Conservation (phyloP, 2,329 filamentous ascomycete species). For the Onygena corvina region DNA sequence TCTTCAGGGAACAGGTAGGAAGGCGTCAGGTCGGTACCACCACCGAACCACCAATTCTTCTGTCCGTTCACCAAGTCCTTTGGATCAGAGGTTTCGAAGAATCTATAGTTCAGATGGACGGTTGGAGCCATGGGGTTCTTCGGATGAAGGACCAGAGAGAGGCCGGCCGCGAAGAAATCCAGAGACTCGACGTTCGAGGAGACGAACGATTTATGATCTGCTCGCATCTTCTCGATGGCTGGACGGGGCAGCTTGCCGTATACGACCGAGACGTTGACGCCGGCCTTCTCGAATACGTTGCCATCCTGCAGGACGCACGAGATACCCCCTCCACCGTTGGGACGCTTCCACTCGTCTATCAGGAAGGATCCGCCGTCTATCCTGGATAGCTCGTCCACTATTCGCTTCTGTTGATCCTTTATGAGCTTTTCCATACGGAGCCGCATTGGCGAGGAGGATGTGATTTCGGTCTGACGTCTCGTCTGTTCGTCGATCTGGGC, state of each 20-base stretch:
- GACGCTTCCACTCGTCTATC: constrained; percentile 74
- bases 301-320: constrained; percentile 92
- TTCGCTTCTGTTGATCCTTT: constrained; percentile 79
- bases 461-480: constrained; percentile 67
- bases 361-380: constrained; percentile 75
- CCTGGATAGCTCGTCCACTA: constrained; percentile 68
- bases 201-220: constrained; percentile 82
- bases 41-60: constrained; percentile 91
- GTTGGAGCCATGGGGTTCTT: constrained; percentile 94
- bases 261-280: constrained; percentile 87
- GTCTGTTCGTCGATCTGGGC: constrained; percentile 72
- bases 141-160: constrained; percentile 88
- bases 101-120: constrained; percentile 95
- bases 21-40: constrained; percentile 86
- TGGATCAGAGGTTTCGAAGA: constrained; percentile 88
- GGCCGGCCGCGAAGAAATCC: constrained; percentile 87
- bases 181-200: constrained; percentile 64
- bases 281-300: constrained; percentile 94
- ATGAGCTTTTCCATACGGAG: constrained; percentile 96
- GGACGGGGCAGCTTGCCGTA: constrained; percentile 80
- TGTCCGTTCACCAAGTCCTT: constrained; percentile 57
- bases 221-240: constrained; percentile 85
- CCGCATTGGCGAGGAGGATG: constrained; percentile 78
- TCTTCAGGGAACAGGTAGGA: constrained; percentile 94
- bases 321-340: constrained; percentile 82